These are phyloP conservation scores for Zasmidium cellare DNA, from an alignment of 2,329 filamentous ascomycete genomes.

Conservation along the genomic window DNA sequence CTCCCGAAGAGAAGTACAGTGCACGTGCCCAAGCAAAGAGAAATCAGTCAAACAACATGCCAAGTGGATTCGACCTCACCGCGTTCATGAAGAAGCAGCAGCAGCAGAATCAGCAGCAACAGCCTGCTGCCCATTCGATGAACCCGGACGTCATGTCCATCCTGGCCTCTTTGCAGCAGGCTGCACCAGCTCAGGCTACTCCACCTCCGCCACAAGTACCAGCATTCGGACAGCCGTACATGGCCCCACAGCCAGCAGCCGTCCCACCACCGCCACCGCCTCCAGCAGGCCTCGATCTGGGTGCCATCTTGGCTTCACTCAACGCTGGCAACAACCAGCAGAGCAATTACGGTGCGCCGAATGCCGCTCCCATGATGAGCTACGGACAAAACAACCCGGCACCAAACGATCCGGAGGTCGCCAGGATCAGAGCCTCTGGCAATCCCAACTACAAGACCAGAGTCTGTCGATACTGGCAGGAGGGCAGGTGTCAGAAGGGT, in stretches of 20 bases:
- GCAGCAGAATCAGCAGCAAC: constrained; percentile 10
- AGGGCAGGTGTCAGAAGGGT: constrained; percentile 54
- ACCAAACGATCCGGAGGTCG: constrained; percentile 18
- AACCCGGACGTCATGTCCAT: constrained; percentile 23
- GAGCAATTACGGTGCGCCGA: constrained; percentile 2
- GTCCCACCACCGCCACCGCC: constrained; percentile 13
- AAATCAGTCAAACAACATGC: constrained; percentile 6
- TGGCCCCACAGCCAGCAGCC: constrained; percentile 12
- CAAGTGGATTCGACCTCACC: constrained; percentile 7
- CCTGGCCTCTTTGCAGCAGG: constrained; percentile 19
- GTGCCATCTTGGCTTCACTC: constrained; percentile 32
- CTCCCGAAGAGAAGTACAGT: constrained; percentile 31
- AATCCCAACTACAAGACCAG: constrained; percentile 35
- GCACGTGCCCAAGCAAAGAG: constrained; percentile 18
- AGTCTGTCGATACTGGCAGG: constrained; percentile 55
- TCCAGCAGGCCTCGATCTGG: constrained; percentile 25
- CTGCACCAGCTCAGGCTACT: constrained; percentile 1
- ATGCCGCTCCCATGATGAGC: constrained; percentile 11
- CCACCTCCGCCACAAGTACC: constrained; percentile 17
- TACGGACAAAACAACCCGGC: constrained; percentile 30
- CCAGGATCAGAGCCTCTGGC: constrained; percentile 15
- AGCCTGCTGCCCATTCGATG: constrained; percentile 9
- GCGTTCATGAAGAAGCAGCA: constrained; percentile 5
- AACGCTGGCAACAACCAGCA: constrained; percentile 8
- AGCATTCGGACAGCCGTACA: constrained; percentile 5